These are phyloP conservation scores for Typha latifolia DNA, from an alignment of 176 grass and related monocot genomes.

Conservation along the genomic window DNA sequence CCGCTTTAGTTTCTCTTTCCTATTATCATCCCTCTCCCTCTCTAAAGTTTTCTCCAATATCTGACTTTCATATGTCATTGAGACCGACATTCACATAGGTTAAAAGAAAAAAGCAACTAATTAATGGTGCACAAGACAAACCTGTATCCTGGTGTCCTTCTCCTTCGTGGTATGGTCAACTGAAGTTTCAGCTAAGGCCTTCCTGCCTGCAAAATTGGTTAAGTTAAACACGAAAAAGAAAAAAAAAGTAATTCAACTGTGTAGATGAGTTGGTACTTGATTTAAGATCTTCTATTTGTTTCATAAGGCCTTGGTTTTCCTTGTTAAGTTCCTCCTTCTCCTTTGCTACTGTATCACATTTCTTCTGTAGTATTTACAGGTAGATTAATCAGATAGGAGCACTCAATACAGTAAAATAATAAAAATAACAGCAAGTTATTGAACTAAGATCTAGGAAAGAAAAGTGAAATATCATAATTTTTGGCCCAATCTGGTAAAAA, in stretches of 20 bases:
- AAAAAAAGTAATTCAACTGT: conserved; percentile 2
- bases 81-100: background rate
- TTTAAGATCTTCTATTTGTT: conserved; percentile 93
- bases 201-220: conserved; percentile 53
- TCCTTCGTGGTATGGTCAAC: conserved; percentile 62
- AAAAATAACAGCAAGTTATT: conserved; percentile 9
- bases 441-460: conserved; percentile 13
- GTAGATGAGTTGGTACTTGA: conserved; percentile 43
- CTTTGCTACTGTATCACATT: conserved; percentile 32
- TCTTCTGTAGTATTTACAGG: conserved; percentile 46
- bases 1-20: conserved; percentile 40
- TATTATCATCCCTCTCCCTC: conserved; percentile 44
- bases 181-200: conserved; percentile 36
- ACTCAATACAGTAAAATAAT: background rate
- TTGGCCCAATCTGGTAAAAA: background rate
- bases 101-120: background rate
- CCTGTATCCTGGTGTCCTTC: conserved; percentile 95
- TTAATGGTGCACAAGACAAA: conserved; percentile 11
- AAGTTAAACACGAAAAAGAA: conserved; percentile 23
- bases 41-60: conserved; percentile 85
- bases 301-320: conserved; percentile 56
- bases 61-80: conserved; percentile 19
- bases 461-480: background rate
- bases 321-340: conserved; percentile 47
- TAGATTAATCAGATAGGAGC: background rate